A percentile compares a stretch with the other conserved stretches of the same genome.
Conservation (phyloP, 2,329 filamentous ascomycete species). For the Ophiosphaerella korrae region DNA sequence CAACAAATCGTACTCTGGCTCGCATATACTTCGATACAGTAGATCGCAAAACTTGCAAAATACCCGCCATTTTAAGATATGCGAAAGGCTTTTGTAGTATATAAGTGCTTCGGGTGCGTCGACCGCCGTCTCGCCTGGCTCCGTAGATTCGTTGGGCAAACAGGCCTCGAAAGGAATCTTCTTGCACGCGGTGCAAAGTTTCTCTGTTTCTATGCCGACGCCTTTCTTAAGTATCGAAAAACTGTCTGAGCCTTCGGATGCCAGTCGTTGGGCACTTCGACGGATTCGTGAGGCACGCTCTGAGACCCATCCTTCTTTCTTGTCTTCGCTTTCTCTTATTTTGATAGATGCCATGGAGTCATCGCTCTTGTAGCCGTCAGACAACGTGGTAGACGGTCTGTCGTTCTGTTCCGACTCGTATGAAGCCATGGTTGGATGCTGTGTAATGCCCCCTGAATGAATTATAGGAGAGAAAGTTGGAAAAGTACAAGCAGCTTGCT, state of each 20-base stretch:
- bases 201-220: background rate
- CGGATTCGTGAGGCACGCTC: background rate
- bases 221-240: background rate
- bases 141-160: background rate
- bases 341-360: background rate
- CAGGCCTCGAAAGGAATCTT: constrained; percentile 1
- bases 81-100: constrained; percentile 1
- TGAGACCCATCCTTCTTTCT: background rate
- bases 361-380: background rate
- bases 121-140: background rate
- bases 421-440: no score
- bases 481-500: no score
- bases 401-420: no score
- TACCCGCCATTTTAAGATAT: background rate
- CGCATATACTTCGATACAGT: background rate
- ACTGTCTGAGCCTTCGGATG: background rate
- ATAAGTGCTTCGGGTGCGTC: background rate
- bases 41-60: constrained; percentile 1
- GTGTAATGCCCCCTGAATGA: no score
- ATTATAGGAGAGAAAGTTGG: no score
- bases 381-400: background rate
- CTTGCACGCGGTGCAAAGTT: constrained; percentile 1
- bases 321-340: background rate
- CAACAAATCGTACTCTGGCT: constrained; percentile 3
- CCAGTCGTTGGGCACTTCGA: background rate